Percentiles rank a stretch among this genome's conserved stretches.
phyloP scores from a whole-genome alignment of 805 yeast genomes.

The Saccharomyces paradoxus region DNA sequence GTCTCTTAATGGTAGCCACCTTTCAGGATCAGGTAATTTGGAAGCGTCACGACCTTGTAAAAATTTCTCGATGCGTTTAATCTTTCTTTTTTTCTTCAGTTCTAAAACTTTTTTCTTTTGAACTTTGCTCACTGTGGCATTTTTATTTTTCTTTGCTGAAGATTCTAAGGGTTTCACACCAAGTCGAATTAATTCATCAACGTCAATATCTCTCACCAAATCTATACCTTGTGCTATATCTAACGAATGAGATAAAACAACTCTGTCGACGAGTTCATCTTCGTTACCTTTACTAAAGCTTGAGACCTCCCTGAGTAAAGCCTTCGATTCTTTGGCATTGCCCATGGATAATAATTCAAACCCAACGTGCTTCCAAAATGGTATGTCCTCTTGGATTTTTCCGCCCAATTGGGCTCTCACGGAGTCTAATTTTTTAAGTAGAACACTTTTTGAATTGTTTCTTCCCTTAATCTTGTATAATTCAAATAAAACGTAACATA shows the following conservation, averaged over 20 bases:
- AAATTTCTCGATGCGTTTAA: constrained; percentile 17
- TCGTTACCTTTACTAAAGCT: background rate
- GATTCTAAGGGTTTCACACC: constrained; percentile 18
- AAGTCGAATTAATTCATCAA: constrained; percentile 11
- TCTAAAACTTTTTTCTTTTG: constrained; percentile 27
- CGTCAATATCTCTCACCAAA: constrained; percentile 19
- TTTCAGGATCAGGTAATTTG: constrained; percentile 51
- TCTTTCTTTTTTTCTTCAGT: constrained; percentile 13
- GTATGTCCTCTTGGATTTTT: constrained; percentile 1
- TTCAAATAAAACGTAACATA: constrained; percentile 20
- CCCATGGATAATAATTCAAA: constrained; percentile 21
- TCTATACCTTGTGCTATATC: constrained; percentile 9
- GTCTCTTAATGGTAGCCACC: constrained; percentile 88
- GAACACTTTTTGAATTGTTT: constrained; percentile 12
- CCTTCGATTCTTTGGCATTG: constrained; percentile 10
- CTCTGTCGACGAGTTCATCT: constrained; percentile 8
- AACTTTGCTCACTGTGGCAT: constrained; percentile 12
- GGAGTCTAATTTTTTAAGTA: constrained; percentile 12
- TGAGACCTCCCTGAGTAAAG: constrained; percentile 10
- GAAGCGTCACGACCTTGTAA: constrained; percentile 17
- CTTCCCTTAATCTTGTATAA: constrained; percentile 20
- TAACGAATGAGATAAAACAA: constrained; percentile 8
- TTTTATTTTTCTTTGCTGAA: constrained; percentile 1
- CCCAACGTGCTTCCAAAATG: constrained; percentile 27
- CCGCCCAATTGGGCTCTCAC: background rate